Base-by-base conservation (phyloP, 352 stramenopile genomes). In the Pythium rhizo-oryzae region DNA sequence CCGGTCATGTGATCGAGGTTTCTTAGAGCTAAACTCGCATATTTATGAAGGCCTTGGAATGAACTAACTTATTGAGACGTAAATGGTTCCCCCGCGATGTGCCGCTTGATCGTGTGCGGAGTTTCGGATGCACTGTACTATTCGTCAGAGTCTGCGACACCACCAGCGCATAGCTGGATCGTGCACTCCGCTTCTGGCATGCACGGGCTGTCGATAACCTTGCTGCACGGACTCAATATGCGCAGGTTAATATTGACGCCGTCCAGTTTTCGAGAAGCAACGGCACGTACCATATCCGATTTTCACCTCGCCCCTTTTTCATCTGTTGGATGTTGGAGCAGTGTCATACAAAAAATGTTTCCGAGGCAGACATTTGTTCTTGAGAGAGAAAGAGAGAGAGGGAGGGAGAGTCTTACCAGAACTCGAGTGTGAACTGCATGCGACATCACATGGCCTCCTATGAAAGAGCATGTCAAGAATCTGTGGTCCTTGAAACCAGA, bases 381-480 rank as follows among this genome's bases (percentile, higher is more conserved):
- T n/a, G n/a, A n/a, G n/a, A n/a, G n/a, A n/a, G n/a, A n/a, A n/a
- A n/a, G n/a, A n/a, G n/a, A n/a, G n/a, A n/a, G n/a, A n/a, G n/a
- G n/a, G 8, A 11, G 16, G 18, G 46, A 4, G 21, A 7, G 13
- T 8, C 28, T 51, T 77, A 98, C 84, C 75, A 90, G 74, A n/a
- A 99, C 73, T 23, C 98, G 89, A 15, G 97, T 99, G 57, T 98
- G 99, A 13, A 95, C 97, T 24, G 97, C 97, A 76, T 99, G 98
- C 2, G 98, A 98, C 66, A 99, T 98, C 59, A 99, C 84, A 57
- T 94, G 84, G 7, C 87, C 89, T 62, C 85, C 81, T 89, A 25
- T 9, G 47, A 54, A 1, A 30, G 12, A 51, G 54, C 9, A 51
- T 51, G 8, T 39, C n/a, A 58, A 25, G 18, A 51, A 23, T 59